Evolutionary conservation across 2,329 filamentous ascomycete species (phyloP), one percentile per base, ranked within the genome.

Genomic region (Annulohypoxylon truncatum): DNA sequence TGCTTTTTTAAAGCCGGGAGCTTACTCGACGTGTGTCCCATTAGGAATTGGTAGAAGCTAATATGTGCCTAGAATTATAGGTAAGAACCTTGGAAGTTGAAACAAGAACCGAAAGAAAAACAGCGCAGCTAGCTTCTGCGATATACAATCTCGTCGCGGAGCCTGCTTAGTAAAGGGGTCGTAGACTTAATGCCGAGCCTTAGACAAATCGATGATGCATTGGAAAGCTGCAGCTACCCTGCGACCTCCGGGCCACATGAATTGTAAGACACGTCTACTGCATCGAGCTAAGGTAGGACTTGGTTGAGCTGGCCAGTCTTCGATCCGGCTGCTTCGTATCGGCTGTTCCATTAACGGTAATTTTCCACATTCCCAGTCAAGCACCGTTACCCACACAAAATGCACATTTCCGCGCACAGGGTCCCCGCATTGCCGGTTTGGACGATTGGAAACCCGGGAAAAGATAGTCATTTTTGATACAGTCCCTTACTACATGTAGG

Each of bases 191-290:
- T 69, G 61, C 58, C 67, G 67, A 65, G 38, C 15, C 50, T 48
- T 38, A 48, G 46, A 66, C 40, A 38, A 62, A 46, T 48, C 26
- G 35, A 61, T n/a, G 50, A 26, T 53, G 46, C 55, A 64, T 64
- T n/a, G 44, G 9, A 48, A 52, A 47, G 50, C 58, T 67, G 64
- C 65, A 66, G 61, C 51, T 64, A 58, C 38, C 31, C 54, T 69
- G 64, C 57, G 54, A 54, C 22, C 64, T 51, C 67, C 64, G 64
- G 66, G 47, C 64, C 58, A 67, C 67, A 65, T 65, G 58, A 67
- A 64, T 61, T 55, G 57, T 61, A 58, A 67, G 67, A 70, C 64
- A 67, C 67, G 67, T 70, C 50, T 66, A 58, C 61, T 70, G 64
- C 64, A 59, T 70, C 44, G 55, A 69, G 61, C 67, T 70, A 65